These are phyloP conservation scores for Copromyces sp. DNA, from an alignment of 495 filamentous ascomycete species.

Conservation along the genomic window DNA sequence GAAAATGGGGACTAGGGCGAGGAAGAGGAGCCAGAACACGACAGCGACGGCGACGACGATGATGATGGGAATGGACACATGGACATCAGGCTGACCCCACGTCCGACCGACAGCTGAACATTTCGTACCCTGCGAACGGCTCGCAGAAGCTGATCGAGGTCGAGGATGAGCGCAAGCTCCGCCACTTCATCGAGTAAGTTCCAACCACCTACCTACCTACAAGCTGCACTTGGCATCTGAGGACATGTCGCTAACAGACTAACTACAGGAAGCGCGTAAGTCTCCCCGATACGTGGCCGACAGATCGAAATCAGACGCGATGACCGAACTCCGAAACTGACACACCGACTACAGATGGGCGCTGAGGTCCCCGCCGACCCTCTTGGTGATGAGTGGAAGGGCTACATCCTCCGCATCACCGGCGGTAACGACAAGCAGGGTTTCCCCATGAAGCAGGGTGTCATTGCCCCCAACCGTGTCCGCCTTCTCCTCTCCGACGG, in stretches of 20 bases:
- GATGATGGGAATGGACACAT: neutral
- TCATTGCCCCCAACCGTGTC: conserved; percentile 96
- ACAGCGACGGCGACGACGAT: neutral
- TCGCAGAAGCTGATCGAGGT: conserved; percentile 97
- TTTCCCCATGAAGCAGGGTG: conserved; percentile 99
- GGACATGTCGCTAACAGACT: conserved; percentile 6
- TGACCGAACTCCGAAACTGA: neutral
- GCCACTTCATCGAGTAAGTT: conserved; percentile 48
- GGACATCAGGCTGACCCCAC: conserved; percentile 12
- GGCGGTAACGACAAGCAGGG: conserved; percentile 99
- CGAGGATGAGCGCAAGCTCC: conserved; percentile 84
- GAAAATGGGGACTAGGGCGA: neutral
- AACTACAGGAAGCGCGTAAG: conserved; percentile 27
- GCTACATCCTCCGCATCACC: conserved; percentile 96
- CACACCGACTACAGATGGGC: conserved; percentile 58
- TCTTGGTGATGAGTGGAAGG: conserved; percentile 97
- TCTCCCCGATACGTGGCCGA: conserved; percentile 2
- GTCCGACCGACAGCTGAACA: conserved; percentile 63
- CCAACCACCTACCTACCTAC: conserved; percentile 6
- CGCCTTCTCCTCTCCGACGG: conserved; percentile 85
- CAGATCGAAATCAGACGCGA: conserved; percentile 19
- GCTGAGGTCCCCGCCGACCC: conserved; percentile 88
- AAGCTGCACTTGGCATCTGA: neutral
- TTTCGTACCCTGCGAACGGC: conserved; percentile 97
- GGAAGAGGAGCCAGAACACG: neutral